Evolutionary conservation across 306 rosid genomes (phyloP).

Genomic region (Cicer arietinum): DNA sequence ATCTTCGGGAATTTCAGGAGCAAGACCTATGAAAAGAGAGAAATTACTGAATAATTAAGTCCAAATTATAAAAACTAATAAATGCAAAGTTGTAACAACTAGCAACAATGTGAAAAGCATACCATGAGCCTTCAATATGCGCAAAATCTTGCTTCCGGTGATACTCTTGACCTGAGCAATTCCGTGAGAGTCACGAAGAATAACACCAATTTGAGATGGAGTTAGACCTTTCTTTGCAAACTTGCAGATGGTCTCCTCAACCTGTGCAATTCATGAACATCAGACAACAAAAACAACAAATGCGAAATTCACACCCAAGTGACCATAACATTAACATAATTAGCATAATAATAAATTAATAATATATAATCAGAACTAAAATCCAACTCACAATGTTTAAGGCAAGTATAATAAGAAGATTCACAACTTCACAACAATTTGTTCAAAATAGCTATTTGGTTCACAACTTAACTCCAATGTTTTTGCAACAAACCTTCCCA

Average conservation of each 20-base stretch:
- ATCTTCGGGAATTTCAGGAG: constrained; percentile 88
- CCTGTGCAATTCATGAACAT: constrained; percentile 49
- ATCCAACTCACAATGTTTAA: neutral
- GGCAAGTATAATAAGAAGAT: neutral
- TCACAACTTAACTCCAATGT: too few relatives aligned
- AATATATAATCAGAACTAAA: neutral
- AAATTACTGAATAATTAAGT: neutral
- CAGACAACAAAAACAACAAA: neutral
- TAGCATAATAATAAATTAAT: neutral
- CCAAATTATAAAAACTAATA: neutral
- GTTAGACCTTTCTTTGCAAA: constrained; percentile 87
- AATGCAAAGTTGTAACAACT: neutral
- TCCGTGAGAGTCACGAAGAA: constrained; percentile 85
- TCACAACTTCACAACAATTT: too few relatives aligned
- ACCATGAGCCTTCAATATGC: constrained; percentile 84
- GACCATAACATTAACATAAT: neutral
- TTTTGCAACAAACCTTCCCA: too few relatives aligned
- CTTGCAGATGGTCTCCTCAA: constrained; percentile 84
- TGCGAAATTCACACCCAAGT: neutral
- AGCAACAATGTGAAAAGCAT: neutral
- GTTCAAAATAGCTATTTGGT: too few relatives aligned
- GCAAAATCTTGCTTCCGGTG: constrained; percentile 79
- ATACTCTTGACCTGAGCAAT: constrained; percentile 81
- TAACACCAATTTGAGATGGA: constrained; percentile 89
- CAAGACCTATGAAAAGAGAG: constrained; percentile 57